phyloP scores from a whole-genome alignment of 2,329 filamentous ascomycete genomes.

The Ophiostoma novo-ulmi region DNA sequence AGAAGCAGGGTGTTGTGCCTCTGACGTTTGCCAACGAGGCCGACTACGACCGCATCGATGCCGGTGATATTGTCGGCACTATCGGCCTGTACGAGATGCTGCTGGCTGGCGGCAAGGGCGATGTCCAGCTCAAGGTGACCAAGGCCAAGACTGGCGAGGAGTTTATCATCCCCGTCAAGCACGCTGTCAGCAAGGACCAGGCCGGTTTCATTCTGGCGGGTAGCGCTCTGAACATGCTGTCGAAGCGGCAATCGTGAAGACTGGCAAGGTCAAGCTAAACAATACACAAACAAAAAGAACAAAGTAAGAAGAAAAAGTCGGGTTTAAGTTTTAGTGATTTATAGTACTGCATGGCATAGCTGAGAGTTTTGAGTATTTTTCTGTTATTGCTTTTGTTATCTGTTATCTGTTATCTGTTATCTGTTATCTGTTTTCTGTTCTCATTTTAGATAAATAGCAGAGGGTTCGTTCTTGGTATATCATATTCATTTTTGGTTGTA shows the following conservation, averaged over 20 bases:
- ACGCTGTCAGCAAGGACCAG: slow-evolving; percentile 85
- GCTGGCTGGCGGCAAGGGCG: slow-evolving; percentile 67
- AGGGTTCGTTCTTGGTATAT: slow-evolving; percentile 4
- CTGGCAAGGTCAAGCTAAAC: background rate
- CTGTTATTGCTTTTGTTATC: background rate
- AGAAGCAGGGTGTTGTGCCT: slow-evolving; percentile 95
- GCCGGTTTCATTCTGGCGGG: slow-evolving; percentile 88
- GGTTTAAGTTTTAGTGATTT: background rate
- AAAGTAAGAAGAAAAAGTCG: background rate
- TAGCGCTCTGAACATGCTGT: slow-evolving; percentile 85
- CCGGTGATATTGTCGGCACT: slow-evolving; percentile 78
- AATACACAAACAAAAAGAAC: background rate
- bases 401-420: background rate
- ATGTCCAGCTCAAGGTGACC: slow-evolving; percentile 62
- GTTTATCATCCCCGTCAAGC: slow-evolving; percentile 69
- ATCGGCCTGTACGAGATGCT: slow-evolving; percentile 81
- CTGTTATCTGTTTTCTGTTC: background rate
- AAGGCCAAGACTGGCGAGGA: slow-evolving; percentile 60
- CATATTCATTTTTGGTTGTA: background rate
- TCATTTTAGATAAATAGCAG: background rate
- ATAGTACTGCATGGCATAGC: slow-evolving; percentile 8
- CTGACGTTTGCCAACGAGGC: slow-evolving; percentile 82
- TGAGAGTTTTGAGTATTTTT: background rate
- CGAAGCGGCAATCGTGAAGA: slow-evolving; percentile 43
- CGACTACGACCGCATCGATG: slow-evolving; percentile 79